phyloP scores from a whole-genome alignment of 169 alveolate genomes.

The Eimeria brunetti region DNA sequence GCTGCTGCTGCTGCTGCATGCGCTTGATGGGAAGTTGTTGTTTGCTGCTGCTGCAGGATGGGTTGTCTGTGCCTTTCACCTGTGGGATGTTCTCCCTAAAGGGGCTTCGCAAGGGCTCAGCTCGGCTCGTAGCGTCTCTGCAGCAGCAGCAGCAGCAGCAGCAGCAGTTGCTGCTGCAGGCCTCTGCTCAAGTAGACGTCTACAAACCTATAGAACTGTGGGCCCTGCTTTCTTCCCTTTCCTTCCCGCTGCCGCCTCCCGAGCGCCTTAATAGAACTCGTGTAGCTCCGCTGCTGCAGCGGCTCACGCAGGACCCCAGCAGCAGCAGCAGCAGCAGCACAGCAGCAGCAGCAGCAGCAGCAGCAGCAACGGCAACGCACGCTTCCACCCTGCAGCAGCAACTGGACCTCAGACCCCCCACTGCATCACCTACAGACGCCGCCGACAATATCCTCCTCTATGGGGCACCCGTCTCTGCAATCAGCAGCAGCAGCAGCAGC shows the following conservation, averaged over 20 bases:
- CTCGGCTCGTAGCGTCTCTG: conserved; percentile 16
- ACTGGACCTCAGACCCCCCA: conserved; percentile 13
- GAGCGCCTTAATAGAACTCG: conserved; percentile 23
- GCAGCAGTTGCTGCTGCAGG: conserved; percentile 25
- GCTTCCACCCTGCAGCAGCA: conserved; percentile 13
- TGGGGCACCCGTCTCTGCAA: conserved; percentile 54
- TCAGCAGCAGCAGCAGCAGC: conserved; percentile 43
- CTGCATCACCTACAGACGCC: not conserved
- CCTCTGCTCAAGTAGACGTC: conserved; percentile 15
- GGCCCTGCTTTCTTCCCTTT: conserved; percentile 6
- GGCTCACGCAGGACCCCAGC: conserved; percentile 39
- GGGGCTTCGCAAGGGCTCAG: conserved; percentile 17
- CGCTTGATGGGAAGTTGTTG: not conserved
- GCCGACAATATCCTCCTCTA: not conserved
- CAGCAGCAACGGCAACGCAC: not conserved
- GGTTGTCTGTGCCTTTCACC: not conserved
- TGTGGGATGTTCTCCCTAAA: conserved; percentile 17
- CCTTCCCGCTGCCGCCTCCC: conserved; percentile 40
- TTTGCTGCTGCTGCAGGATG: conserved; percentile 19
- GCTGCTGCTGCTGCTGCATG: not conserved
- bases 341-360: conserved; percentile 63
- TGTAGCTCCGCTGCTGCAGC: conserved; percentile 62
- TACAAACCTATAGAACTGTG: conserved; percentile 19
- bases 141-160: conserved; percentile 37
- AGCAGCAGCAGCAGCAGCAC: conserved; percentile 50